phyloP scores from a whole-genome alignment of 768 basidiomycete species.

The Mycena galopus region DNA sequence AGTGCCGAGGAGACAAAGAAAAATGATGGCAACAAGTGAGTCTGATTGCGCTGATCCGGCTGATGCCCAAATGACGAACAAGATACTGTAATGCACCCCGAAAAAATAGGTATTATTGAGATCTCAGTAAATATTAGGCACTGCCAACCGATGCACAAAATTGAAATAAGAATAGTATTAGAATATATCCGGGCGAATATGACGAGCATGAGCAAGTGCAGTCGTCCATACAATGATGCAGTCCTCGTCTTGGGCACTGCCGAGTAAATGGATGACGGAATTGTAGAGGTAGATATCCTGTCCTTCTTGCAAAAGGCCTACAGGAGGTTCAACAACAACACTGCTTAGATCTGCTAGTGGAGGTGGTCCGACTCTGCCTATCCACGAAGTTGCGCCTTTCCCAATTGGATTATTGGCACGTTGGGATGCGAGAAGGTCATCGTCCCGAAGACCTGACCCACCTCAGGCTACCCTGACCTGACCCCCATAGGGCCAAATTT shows the following conservation, averaged over 20 bases:
- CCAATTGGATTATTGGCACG: not conserved
- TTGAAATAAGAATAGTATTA: too few species aligned
- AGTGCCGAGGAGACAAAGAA: too few species aligned
- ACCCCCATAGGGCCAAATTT: too few species aligned
- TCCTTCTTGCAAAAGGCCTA: not conserved
- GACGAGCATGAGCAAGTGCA: not conserved
- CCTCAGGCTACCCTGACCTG: too few species aligned
- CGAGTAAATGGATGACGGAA: not conserved
- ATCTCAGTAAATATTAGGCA: too few species aligned
- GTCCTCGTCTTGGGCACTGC: conserved; percentile 8
- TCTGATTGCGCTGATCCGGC: too few species aligned
- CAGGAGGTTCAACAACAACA: conserved; percentile 2
- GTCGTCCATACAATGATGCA: conserved; percentile 5
- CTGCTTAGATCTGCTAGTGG: conserved; percentile 1
- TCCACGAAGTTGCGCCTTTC: too few species aligned
- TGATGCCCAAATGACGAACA: too few species aligned
- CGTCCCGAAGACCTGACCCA: conserved; percentile 28
- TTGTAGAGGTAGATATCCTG: not conserved
- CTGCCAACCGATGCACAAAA: too few species aligned
- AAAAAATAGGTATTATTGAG: too few species aligned
- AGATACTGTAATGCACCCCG: too few species aligned
- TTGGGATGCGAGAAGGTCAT: not conserved
- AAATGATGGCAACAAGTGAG: too few species aligned
- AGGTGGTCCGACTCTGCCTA: not conserved
- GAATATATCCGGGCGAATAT: not conserved